A percentile compares a stretch with the other conserved stretches of the same genome.
Conservation (phyloP, 371 early-diverging fungal species). For the Catenaria anguillulae region DNA sequence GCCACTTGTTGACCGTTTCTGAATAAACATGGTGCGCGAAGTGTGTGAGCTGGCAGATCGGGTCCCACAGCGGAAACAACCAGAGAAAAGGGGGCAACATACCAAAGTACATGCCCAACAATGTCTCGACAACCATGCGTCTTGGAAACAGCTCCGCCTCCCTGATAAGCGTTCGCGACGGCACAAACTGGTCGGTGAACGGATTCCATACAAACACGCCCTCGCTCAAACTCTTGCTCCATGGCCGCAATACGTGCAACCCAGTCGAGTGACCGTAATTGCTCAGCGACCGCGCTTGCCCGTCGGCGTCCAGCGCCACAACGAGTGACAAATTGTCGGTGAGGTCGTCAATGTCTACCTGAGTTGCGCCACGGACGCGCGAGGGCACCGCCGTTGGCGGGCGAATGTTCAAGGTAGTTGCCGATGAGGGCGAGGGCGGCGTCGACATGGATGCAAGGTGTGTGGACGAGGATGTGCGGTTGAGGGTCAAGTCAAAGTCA, state of each 20-base stretch:
- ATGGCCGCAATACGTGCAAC: neutral
- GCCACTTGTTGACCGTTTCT: neutral
- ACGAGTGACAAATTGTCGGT: neutral
- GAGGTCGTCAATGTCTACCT: neutral
- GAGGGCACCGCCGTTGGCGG: too few relatives aligned
- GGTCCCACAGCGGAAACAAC: too few relatives aligned
- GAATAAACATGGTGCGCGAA: too few relatives aligned
- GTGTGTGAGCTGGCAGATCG: too few relatives aligned
- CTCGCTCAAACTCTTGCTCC: neutral
- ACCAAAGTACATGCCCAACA: neutral
- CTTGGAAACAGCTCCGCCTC: neutral
- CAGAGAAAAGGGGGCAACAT: too few relatives aligned
- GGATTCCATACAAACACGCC: neutral
- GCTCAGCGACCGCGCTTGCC: neutral
- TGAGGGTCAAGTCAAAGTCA: too few relatives aligned
- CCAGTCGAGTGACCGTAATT: neutral
- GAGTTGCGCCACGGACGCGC: too few relatives aligned
- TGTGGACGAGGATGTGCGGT: too few relatives aligned
- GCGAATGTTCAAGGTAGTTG: too few relatives aligned
- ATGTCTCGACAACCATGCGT: neutral
- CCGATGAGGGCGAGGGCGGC: neutral
- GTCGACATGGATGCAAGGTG: too few relatives aligned
- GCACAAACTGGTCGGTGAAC: neutral
- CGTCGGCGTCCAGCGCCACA: neutral
- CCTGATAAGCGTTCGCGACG: neutral